phyloP scores from a whole-genome alignment of 169 alveolate genomes.

The Perkinsus olseni region DNA sequence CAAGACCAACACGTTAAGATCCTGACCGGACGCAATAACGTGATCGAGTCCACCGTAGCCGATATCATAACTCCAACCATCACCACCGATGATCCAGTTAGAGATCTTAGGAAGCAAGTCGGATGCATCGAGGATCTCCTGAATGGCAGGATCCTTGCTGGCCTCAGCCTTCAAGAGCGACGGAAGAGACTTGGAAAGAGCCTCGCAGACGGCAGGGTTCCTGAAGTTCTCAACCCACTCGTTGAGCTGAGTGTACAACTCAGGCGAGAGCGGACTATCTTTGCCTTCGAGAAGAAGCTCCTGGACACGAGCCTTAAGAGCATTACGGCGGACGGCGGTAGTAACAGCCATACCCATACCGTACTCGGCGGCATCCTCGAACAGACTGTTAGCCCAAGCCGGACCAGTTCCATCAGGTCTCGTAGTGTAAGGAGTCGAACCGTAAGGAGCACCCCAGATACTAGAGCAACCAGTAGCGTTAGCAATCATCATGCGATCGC shows the following conservation, averaged over 20 bases:
- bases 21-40: conserved; percentile 29
- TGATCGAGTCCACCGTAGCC: conserved; percentile 50
- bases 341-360: conserved; percentile 49
- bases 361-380: conserved; percentile 55
- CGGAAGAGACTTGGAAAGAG: conserved; percentile 18
- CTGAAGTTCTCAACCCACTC: conserved; percentile 5
- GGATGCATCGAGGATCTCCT: neutral
- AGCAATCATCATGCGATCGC: conserved; percentile 48
- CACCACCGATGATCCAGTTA: conserved; percentile 48
- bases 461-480: conserved; percentile 56
- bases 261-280: neutral
- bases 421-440: conserved; percentile 38
- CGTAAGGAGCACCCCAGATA: conserved; percentile 52
- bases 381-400: conserved; percentile 54
- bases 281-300: neutral
- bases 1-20: conserved; percentile 38
- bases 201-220: conserved; percentile 25
- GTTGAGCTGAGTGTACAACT: conserved; percentile 12
- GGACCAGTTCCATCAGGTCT: conserved; percentile 27
- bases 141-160: conserved; percentile 7
- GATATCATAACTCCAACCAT: conserved; percentile 57
- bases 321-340: neutral
- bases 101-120: conserved; percentile 34
- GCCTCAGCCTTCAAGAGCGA: conserved; percentile 15
- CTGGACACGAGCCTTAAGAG: neutral